Percentiles rank a stretch among this genome's conserved stretches.
Evolutionary conservation across 768 basidiomycete genomes (phyloP).

Genomic region (Calocybe gangraenosa): DNA sequence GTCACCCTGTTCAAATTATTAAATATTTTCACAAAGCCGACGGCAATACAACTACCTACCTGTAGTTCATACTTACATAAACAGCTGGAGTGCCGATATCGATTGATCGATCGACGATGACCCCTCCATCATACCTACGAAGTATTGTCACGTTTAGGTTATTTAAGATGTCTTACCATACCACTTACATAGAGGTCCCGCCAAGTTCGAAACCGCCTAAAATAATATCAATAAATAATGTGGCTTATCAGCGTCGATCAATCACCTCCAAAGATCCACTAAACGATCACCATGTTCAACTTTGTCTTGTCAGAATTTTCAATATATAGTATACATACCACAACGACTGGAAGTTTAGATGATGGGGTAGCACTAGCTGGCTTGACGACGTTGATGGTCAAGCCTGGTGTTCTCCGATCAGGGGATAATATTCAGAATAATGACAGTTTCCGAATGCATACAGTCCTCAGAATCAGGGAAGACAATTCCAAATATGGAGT

Average conservation of each 20-base stretch:
- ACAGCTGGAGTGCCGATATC: constrained; percentile 40
- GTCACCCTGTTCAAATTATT: constrained; percentile 1
- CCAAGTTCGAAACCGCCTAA: constrained; percentile 25
- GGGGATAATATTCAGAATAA: constrained; percentile 7
- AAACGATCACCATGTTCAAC: background rate
- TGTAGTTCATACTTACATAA: constrained; percentile 52
- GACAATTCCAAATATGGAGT: constrained; percentile 23
- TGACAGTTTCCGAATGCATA: constrained; percentile 36
- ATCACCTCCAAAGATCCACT: constrained; percentile 51
- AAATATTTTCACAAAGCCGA: background rate
- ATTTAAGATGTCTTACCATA: constrained; percentile 5
- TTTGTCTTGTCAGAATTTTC: background rate
- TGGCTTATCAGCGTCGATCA: background rate
- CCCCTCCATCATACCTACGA: constrained; percentile 36
- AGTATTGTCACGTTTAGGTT: background rate
- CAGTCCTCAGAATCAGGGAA: constrained; percentile 42
- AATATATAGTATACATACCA: constrained; percentile 30
- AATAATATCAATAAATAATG: background rate
- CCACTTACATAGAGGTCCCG: constrained; percentile 29
- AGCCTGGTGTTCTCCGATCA: constrained; percentile 25
- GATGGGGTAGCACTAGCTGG: constrained; percentile 34
- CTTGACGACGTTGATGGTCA: constrained; percentile 49
- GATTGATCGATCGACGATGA: constrained; percentile 40
- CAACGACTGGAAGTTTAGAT: constrained; percentile 49
- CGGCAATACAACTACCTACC: constrained; percentile 17